Percentiles rank a stretch among this genome's conserved stretches.
These are phyloP conservation scores for Monascus ruber DNA, from an alignment of 2,329 filamentous ascomycete genomes.

Conservation along the genomic window DNA sequence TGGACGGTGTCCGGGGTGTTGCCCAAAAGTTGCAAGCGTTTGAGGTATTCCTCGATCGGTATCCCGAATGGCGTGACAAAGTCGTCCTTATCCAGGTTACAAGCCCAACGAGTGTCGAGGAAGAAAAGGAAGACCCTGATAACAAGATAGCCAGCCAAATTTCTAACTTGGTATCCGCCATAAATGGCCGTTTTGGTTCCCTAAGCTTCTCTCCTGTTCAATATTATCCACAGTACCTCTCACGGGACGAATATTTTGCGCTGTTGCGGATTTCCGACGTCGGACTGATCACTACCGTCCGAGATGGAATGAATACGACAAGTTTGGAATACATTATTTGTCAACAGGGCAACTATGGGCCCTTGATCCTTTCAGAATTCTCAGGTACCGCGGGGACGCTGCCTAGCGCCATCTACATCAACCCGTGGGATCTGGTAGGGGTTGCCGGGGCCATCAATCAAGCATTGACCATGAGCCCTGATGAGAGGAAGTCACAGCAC, in stretches of 20 bases:
- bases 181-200: constrained; percentile 84
- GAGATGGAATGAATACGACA: constrained; percentile 97
- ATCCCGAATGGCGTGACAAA: constrained; percentile 83
- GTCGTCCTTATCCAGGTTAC: constrained; percentile 94
- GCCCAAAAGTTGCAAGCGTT: constrained; percentile 95
- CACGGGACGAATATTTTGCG: constrained; percentile 84
- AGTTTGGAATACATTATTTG: constrained; percentile 90
- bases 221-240: constrained; percentile 88
- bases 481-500: constrained; percentile 59
- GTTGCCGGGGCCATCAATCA: constrained; percentile 75
- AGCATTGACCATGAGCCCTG: constrained; percentile 63
- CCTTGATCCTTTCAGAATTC: constrained; percentile 90
- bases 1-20: constrained; percentile 85
- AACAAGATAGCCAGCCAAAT: constrained; percentile 79
- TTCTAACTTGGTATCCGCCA: constrained; percentile 78
- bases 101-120: constrained; percentile 70
- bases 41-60: constrained; percentile 78
- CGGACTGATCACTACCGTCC: constrained; percentile 85
- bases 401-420: constrained; percentile 82
- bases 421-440: constrained; percentile 81
- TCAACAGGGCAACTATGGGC: constrained; percentile 75
- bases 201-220: constrained; percentile 83
- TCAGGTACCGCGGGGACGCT: constrained; percentile 85
- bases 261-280: constrained; percentile 84
- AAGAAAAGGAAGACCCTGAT: constrained; percentile 63